Base-by-base conservation (phyloP, 768 basidiomycete species). In the Rhodotorula taiwanensis region DNA sequence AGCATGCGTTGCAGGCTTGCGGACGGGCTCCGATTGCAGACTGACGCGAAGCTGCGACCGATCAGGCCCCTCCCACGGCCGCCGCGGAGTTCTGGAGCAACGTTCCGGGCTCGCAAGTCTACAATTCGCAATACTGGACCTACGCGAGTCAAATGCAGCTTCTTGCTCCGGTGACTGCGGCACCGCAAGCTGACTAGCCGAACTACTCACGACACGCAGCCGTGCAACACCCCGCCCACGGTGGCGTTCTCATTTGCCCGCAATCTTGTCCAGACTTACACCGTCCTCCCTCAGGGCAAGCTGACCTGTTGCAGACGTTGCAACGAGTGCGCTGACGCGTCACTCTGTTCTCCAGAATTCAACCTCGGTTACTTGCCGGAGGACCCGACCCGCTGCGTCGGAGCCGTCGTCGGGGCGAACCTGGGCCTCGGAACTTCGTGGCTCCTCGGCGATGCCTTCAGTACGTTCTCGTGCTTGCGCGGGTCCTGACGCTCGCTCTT, bases 361-460 rank as follows among this genome's bases (percentile, higher is more conserved):
- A 78, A 80, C 72, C 79, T 90, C 21, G 66, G 66, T 2, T 67
- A 62, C 60, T 53, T 58, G 3, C 4, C 31, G 0, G 43, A 51
- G 15, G 60, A 62, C 30, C 30, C 28, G 6, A 41, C 20, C 10
- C 60, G 50, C 31, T 67, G 66, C 42, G 45, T 67, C 21, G 79
- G 82, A 25, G 75, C 79, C 53, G 52, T 64, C 5, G 54, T 64
- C 16, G 92, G 93, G 36, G 84, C 86, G 0, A 85, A 97, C 77
- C 95, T 93, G 72, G 79, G 79, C 58, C 77, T 89, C 52, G 80
- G 81, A 15, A 72, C 76, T 36, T 78, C 77, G 49, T 94, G 90
- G 89, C 90, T 95, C 69, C 77, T 95, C 42, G 93, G 92, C 36
- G 93, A 93, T 70, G 87, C 89, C 0, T 95, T 95, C 80, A 82